phyloP scores from a whole-genome alignment of 306 rosid genomes.

The Biancaea sappan region DNA sequence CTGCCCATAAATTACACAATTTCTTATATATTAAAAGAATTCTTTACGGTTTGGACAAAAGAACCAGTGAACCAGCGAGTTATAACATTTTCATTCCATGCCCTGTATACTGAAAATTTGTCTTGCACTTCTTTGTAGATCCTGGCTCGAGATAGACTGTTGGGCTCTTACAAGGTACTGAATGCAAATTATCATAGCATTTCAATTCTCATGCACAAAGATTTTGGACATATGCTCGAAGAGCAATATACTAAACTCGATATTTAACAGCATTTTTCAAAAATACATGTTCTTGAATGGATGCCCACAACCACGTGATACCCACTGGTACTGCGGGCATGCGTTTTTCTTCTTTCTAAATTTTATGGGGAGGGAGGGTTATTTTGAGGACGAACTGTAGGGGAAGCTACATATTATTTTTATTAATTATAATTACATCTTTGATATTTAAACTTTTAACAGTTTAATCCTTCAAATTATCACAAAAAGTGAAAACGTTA shows the following conservation, averaged over 20 bases:
- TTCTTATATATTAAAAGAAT: too few species aligned
- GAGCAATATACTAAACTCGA: slow-evolving; percentile 23
- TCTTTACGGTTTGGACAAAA: too few species aligned
- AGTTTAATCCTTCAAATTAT: too few species aligned
- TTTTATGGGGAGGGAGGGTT: not conserved
- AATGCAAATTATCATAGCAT: slow-evolving; percentile 3
- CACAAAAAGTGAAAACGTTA: too few species aligned
- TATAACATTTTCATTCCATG: slow-evolving; percentile 22
- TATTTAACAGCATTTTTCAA: slow-evolving; percentile 27
- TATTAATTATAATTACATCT: too few species aligned
- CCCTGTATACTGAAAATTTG: slow-evolving; percentile 33
- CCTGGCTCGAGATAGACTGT: slow-evolving; percentile 91
- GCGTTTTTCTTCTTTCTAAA: too few species aligned
- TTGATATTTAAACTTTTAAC: too few species aligned
- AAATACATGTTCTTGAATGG: not conserved
- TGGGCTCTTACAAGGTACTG: slow-evolving; percentile 95
- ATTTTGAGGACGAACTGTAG: not conserved
- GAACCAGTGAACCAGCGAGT: slow-evolving; percentile 15
- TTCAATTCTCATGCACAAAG: slow-evolving; percentile 21
- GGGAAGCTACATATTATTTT: too few species aligned
- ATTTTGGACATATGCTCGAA: slow-evolving; percentile 17
- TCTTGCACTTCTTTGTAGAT: slow-evolving; percentile 52
- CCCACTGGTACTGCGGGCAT: not conserved
- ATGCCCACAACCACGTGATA: not conserved
- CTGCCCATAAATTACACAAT: too few species aligned